Evolutionary conservation across 1,284 basidiomycete genomes (phyloP), one percentile per base, ranked within the genome.

Genomic region (Mycena citricolor): DNA sequence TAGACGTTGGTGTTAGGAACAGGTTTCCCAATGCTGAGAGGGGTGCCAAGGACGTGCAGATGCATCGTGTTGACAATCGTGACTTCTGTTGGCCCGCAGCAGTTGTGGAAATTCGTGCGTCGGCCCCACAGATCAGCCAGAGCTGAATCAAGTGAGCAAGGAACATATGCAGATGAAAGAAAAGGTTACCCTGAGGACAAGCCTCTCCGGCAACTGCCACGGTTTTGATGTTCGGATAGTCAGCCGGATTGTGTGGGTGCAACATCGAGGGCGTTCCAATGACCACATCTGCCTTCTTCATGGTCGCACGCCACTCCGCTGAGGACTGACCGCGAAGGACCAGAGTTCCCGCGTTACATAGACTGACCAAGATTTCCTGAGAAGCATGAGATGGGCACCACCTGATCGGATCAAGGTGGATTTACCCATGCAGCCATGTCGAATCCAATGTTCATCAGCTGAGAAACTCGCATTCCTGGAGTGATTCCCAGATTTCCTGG

Each of bases 381-480:
- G 47, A 33, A 41, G 19, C 12, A 28, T 24, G 12, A 28, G 14
- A 20, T 24, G 14, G 42, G 17, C 33, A 32, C 32, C 25, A 14
- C 24, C 10, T 25, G 21, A 16, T n/a, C 14, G n/a, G 21, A 8
- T 10, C 13, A 40, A 31, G n/a, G n/a, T 22, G 21, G 39, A n/a
- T 32, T 52, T 44, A 76, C 75, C 78, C 78, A 82, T 32, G 75
- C 76, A 28, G 76, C 77, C 76, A 81, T 79, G 55, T 80, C 79
- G 52, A 80, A 81, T 1, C 76, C 73, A 28, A 81, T 73, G 49
- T 79, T 79, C 62, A 80, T 68, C 29, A 80, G 59, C 54, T 81
- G 79, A 2, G 76, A 71, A n/a, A 80, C 76, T 13, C 76, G 69
- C 20, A 68, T 58, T 16, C 77, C 77, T 7, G 74, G 74, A 16